Percentiles rank a stretch among this genome's conserved stretches.
phyloP scores from a whole-genome alignment of 2,329 filamentous ascomycete species.

The Apiospora hydei region DNA sequence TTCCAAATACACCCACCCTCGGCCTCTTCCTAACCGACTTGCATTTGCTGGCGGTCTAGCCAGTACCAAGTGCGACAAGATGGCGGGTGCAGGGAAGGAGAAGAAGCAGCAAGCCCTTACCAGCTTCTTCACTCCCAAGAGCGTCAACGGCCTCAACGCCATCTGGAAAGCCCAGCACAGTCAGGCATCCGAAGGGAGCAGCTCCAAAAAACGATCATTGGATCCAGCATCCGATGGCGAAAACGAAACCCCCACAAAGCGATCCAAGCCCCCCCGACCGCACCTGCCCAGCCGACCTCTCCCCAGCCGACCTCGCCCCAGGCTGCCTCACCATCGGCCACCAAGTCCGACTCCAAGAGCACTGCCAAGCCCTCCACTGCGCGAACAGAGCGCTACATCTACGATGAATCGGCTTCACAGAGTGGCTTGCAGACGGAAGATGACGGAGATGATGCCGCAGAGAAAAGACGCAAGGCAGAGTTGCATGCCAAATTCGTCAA shows the following conservation, averaged over 20 bases:
- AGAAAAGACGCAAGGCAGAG: conserved; percentile 67
- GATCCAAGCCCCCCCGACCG: conserved; percentile 23
- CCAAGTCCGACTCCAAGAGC: background rate
- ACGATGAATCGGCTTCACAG: conserved; percentile 53
- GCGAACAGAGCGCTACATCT: conserved; percentile 61
- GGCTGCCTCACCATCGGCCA: conserved; percentile 27
- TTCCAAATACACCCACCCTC: background rate
- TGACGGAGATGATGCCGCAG: conserved; percentile 56
- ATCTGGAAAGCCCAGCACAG: conserved; percentile 43
- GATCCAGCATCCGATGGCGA: conserved; percentile 59
- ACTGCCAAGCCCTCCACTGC: conserved; percentile 39
- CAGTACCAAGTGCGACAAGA: conserved; percentile 31
- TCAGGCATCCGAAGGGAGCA: conserved; percentile 31
- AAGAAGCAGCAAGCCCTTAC: conserved; percentile 86
- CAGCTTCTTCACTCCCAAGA: conserved; percentile 79
- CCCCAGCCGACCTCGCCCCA: conserved; percentile 25
- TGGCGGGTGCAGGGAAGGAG: conserved; percentile 50
- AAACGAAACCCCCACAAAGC: conserved; percentile 40
- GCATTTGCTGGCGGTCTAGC: background rate
- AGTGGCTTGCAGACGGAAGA: conserved; percentile 46
- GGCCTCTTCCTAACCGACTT: background rate
- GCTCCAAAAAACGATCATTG: conserved; percentile 58
- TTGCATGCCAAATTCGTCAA: conserved; percentile 87
- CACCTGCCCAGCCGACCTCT: background rate
- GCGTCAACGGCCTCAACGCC: conserved; percentile 54